phyloP scores from a whole-genome alignment of 805 yeast species.

The Blastobotrys americana region DNA sequence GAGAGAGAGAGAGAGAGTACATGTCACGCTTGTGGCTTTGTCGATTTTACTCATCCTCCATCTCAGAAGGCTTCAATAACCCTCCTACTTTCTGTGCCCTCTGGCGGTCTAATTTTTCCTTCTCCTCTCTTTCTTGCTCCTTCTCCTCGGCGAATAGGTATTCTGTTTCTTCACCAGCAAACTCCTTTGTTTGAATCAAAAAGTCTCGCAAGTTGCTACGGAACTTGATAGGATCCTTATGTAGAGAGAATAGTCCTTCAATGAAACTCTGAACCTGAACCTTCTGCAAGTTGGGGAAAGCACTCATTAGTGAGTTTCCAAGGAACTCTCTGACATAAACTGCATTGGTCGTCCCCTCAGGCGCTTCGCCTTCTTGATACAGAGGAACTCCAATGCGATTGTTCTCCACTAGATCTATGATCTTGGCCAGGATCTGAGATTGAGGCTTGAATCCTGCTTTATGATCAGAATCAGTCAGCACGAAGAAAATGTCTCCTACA shows the following conservation, averaged over 20 bases:
- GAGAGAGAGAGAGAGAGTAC: too few relatives aligned
- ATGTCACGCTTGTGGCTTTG: too few relatives aligned
- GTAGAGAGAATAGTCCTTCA: constrained; percentile 60
- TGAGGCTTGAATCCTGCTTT: constrained; percentile 92
- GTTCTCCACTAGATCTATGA: constrained; percentile 76
- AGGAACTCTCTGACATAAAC: constrained; percentile 72
- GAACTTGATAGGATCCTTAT: constrained; percentile 68
- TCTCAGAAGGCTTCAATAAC: constrained; percentile 84
- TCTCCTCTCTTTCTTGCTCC: constrained; percentile 67
- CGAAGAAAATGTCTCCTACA: constrained; percentile 85
- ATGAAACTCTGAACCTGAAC: constrained; percentile 80
- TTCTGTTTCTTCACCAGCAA: constrained; percentile 61
- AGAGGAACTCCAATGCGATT: constrained; percentile 69
- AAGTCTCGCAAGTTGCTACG: constrained; percentile 86
- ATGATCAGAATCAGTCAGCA: constrained; percentile 94
- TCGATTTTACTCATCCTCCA: constrained; percentile 71
- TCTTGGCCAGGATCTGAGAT: constrained; percentile 71
- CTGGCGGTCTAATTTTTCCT: constrained; percentile 62
- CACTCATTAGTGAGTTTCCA: constrained; percentile 71
- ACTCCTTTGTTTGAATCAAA: constrained; percentile 90
- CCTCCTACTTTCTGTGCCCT: constrained; percentile 88
- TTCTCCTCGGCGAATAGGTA: constrained; percentile 91
- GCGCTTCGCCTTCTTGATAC: constrained; percentile 72
- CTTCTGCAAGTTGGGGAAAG: constrained; percentile 85
- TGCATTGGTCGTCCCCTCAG: constrained; percentile 76